Conservation (phyloP, 495 filamentous ascomycete species). For the Penicillium canariense region DNA sequence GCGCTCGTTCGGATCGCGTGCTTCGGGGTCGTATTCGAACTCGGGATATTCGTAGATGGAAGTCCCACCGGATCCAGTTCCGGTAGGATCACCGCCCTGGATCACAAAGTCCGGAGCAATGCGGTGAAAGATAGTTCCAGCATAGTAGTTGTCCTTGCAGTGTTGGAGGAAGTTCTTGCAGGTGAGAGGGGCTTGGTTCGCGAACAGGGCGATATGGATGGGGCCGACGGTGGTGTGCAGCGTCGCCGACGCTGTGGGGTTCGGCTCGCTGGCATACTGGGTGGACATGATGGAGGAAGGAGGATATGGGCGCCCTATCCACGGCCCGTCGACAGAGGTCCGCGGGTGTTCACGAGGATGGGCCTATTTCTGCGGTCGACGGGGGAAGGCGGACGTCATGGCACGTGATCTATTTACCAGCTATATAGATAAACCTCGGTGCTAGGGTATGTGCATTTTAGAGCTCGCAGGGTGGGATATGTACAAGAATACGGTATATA, state of each 20-base stretch:
- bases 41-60: conserved; percentile 85
- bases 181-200: conserved; percentile 85
- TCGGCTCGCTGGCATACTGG: conserved; percentile 91
- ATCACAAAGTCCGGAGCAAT: conserved; percentile 88
- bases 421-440: background rate
- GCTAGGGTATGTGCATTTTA: background rate
- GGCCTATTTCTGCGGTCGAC: background rate
- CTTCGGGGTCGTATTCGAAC: conserved; percentile 67
- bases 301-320: background rate
- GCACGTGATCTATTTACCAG: conserved; percentile 16
- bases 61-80: conserved; percentile 87
- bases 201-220: conserved; percentile 86
- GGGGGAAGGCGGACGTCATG: conserved; percentile 24
- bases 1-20: conserved; percentile 52
- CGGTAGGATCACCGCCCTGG: conserved; percentile 92
- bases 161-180: conserved; percentile 95
- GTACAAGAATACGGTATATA: conserved; percentile 5
- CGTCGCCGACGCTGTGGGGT: conserved; percentile 84
- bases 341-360: conserved; percentile 6
- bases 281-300: conserved; percentile 63
- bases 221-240: conserved; percentile 88
- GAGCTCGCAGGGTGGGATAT: background rate
- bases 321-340: conserved; percentile 3
- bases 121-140: conserved; percentile 88
- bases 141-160: conserved; percentile 92